Percentiles rank a stretch among this genome's conserved stretches.
Evolutionary conservation across 495 filamentous ascomycete species (phyloP).

Genomic region (Baudoinia panamericana): DNA sequence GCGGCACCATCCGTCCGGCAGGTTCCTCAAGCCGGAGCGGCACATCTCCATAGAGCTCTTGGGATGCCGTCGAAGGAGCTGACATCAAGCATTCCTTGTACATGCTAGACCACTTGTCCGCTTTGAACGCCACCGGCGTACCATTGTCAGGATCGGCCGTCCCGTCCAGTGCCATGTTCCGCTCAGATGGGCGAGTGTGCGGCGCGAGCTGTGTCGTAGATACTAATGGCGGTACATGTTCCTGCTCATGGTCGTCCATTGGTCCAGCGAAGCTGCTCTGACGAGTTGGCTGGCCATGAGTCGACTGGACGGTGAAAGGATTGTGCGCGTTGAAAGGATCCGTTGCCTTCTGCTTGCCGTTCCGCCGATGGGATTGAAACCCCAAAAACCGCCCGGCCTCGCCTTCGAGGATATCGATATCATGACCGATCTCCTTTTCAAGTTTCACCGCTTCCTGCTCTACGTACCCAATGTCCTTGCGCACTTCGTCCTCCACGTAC

Average conservation of each 20-base stretch:
- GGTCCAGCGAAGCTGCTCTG: conserved; percentile 1
- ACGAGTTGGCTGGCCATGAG: background rate
- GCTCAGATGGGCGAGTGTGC: background rate
- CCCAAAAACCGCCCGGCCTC: conserved; percentile 8
- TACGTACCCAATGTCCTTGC: background rate
- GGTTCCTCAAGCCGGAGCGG: background rate
- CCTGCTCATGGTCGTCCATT: background rate
- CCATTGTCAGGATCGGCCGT: background rate
- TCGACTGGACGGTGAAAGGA: conserved; percentile 2
- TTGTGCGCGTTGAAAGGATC: conserved; percentile 4
- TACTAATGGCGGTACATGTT: too few species aligned
- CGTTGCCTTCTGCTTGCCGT: background rate
- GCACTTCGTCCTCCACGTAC: conserved; percentile 8
- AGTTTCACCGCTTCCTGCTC: conserved; percentile 7
- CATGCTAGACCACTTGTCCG: conserved; percentile 8
- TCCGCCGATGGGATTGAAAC: background rate
- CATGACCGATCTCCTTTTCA: conserved; percentile 3
- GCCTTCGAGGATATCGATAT: conserved; percentile 7
- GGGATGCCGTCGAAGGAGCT: background rate
- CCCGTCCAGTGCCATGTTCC: background rate
- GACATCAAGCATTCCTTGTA: conserved; percentile 11
- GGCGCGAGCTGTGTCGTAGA: too few species aligned
- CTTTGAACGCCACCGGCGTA: conserved; percentile 1
- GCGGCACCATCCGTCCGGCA: conserved; percentile 4
- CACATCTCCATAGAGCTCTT: background rate